Evolutionary conservation across 176 grass and related monocot genomes (phyloP).

Genomic region (Oryza punctata): DNA sequence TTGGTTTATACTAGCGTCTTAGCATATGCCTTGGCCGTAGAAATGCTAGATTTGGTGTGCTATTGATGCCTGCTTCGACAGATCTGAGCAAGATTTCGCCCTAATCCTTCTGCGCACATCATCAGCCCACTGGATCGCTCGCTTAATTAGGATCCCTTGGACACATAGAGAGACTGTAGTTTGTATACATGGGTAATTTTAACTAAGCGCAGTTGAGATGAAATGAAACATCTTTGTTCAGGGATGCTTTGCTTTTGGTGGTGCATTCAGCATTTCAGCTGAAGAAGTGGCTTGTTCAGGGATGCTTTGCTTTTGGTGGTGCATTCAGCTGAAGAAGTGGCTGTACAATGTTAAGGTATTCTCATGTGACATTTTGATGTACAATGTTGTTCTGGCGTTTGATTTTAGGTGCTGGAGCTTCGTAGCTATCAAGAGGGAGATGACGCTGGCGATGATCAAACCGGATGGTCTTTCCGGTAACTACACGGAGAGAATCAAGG

Average conservation of each 20-base stretch:
- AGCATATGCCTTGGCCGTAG: background rate
- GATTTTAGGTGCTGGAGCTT: conserved; percentile 53
- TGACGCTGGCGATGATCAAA: conserved; percentile 84
- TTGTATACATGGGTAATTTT: background rate
- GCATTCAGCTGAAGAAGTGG: background rate
- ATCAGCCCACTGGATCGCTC: background rate
- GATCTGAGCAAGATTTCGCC: conserved; percentile 29
- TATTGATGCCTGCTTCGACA: background rate
- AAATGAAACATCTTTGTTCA: background rate
- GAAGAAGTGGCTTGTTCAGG: background rate
- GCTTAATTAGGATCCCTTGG: background rate
- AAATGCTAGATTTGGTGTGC: conserved; percentile 20
- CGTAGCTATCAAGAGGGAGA: conserved; percentile 48
- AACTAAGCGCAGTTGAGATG: background rate
- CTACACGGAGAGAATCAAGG: conserved; percentile 65
- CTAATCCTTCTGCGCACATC: background rate
- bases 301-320: background rate
- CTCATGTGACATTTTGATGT: background rate
- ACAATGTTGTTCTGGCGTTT: background rate
- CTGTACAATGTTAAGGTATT: background rate
- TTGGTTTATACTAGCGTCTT: background rate
- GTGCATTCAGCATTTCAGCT: background rate
- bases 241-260: background rate
- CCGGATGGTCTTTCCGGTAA: conserved; percentile 76
- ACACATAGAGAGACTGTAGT: background rate